A percentile compares a stretch with the other conserved stretches of the same genome.
Conservation (phyloP, 1,284 basidiomycete species). For the Naganishia liquefaciens region DNA sequence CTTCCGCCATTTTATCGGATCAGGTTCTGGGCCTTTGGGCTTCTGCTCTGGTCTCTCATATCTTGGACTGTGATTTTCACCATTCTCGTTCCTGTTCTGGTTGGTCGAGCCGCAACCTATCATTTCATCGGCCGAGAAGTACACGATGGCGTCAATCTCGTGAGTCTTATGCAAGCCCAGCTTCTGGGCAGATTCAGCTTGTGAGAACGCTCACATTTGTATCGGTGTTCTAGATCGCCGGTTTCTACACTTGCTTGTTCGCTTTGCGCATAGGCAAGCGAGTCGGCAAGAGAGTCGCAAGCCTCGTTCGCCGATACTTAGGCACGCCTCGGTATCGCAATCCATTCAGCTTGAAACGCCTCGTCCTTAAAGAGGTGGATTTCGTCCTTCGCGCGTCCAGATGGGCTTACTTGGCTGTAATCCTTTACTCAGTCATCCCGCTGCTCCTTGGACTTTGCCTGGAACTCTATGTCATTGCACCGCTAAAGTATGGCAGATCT, state of each 20-base stretch:
- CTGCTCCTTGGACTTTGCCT: constrained; percentile 23
- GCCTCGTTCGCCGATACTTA: constrained; percentile 12
- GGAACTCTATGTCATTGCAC: constrained; percentile 34
- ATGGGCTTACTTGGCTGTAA: constrained; percentile 10
- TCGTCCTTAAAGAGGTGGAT: constrained; percentile 19
- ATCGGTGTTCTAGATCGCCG: background rate
- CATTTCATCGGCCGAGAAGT: constrained; percentile 18
- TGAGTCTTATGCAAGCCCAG: no score
- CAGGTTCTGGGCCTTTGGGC: constrained; percentile 34
- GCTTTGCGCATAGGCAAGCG: constrained; percentile 19
- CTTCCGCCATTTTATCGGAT: constrained; percentile 32
- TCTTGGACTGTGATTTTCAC: constrained; percentile 27
- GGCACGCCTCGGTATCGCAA: constrained; percentile 27
- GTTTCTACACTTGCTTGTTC: constrained; percentile 17
- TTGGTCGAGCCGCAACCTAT: constrained; percentile 27
- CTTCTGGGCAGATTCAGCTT: background rate
- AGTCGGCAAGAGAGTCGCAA: constrained; percentile 19
- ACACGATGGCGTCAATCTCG: constrained; percentile 34
- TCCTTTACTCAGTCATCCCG: constrained; percentile 23
- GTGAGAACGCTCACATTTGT: background rate
- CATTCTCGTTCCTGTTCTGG: constrained; percentile 24
- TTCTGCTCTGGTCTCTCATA: constrained; percentile 29
- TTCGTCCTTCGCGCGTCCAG: constrained; percentile 8
- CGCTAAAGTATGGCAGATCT: constrained; percentile 32
- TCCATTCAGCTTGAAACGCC: constrained; percentile 24